phyloP scores from a whole-genome alignment of 192 early-diverging fungal species.

The Fimicolochytrium jonesii region DNA sequence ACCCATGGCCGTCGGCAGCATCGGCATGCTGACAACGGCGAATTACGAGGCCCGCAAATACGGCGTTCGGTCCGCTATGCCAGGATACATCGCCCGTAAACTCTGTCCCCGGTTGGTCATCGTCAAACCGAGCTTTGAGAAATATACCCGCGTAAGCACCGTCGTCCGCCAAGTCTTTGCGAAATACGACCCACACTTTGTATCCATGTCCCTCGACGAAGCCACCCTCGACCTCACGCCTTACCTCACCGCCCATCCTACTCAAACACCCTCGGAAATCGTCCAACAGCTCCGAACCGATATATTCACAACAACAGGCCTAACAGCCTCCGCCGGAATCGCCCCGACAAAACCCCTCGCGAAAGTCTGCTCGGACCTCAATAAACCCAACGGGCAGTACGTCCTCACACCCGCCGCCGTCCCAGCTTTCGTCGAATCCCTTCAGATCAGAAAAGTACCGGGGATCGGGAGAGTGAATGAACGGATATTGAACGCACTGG shows the following conservation, averaged over 20 bases:
- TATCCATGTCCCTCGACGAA: conserved; percentile 51
- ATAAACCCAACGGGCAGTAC: conserved; percentile 71
- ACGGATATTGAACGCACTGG: conserved; percentile 46
- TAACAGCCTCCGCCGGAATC: conserved; percentile 6
- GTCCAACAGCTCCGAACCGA: conserved; percentile 48
- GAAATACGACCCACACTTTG: conserved; percentile 59
- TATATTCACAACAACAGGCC: conserved; percentile 31
- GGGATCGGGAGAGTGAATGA: conserved; percentile 58
- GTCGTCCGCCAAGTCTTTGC: conserved; percentile 51
- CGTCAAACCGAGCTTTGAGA: conserved; percentile 43
- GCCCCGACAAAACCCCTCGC: conserved; percentile 4
- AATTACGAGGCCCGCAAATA: conserved; percentile 60
- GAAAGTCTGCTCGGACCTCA: conserved; percentile 40
- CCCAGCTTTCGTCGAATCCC: conserved; percentile 37
- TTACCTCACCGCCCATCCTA: conserved; percentile 40
- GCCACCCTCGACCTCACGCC: conserved; percentile 43
- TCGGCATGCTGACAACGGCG: conserved; percentile 56
- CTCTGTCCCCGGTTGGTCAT: conserved; percentile 60
- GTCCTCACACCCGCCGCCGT: conserved; percentile 41
- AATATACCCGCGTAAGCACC: conserved; percentile 43
- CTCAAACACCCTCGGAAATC: conserved; percentile 29
- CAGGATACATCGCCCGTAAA: conserved; percentile 52
- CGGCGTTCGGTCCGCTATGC: conserved; percentile 68
- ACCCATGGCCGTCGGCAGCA: conserved; percentile 62
- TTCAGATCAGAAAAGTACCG: conserved; percentile 53